Evolutionary conservation across 768 basidiomycete species (phyloP), one percentile per base, ranked within the genome.

Genomic region (Kwoniella sp.): DNA sequence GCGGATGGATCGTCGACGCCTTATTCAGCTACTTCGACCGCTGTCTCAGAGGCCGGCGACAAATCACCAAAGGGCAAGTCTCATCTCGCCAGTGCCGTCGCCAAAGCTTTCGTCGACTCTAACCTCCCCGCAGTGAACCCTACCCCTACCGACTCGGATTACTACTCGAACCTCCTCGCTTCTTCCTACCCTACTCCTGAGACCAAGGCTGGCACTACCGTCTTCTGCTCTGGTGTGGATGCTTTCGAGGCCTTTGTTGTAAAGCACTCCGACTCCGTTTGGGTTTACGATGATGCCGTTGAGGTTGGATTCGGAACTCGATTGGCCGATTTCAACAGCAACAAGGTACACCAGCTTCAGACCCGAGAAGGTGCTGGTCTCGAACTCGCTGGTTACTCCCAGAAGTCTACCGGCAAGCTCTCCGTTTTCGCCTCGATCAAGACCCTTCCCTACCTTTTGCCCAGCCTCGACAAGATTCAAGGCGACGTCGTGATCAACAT

Each of bases 401-500:
- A 58, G 90, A 93, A 36, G 74, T 64, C 76, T 50, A 29, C 51
- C 44, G 77, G 77, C 27, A 71, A 73, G 52, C 63, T 81, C 63
- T 67, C 74, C n/a, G 77, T 82, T 15, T 80, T 83, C 79, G 91
- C 90, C 2, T 89, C 92, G 0, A 88, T 91, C 0, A 83, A 82
- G n/a, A 92, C 94, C 2, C 83, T 98, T 48, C 86, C 88, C 8
- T 83, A 87, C 63, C 92, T 98, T 89, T 85, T 88, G 0, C 86
- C 89, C 8, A 87, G 90, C 3, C 85, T 99, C 57, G 77, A 84
- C n/a, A 80, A 87, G 74, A 82, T 96, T 1, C 81, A 83, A 29
- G 87, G 88, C 65, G 86, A 91, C 58, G 82, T 97, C 57, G 83
- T 93, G 73, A 78, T 96, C 59, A 90, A 97, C 76, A 87, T 96